phyloP scores from a whole-genome alignment of 2,329 filamentous ascomycete species.

The Curvularia hawaiiensis region DNA sequence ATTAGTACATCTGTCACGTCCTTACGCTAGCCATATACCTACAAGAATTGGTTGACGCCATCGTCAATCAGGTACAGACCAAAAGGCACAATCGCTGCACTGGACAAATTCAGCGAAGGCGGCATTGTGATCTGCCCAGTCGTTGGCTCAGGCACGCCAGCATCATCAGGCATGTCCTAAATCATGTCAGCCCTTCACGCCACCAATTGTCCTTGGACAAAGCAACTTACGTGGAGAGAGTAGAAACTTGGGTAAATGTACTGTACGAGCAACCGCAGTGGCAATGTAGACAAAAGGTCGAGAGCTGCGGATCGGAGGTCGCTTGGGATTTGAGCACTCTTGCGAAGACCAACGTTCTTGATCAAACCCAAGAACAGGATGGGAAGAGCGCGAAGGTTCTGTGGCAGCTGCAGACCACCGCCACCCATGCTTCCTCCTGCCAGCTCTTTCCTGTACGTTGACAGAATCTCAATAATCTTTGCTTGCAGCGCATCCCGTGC shows the following conservation, averaged over 20 bases:
- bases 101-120: conserved; percentile 82
- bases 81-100: conserved; percentile 84
- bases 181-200: conserved; percentile 62
- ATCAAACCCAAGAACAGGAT: conserved; percentile 92
- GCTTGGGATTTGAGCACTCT: conserved; percentile 46
- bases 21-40: conserved; percentile 5
- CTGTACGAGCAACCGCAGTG: conserved; percentile 86
- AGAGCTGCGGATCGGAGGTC: conserved; percentile 93
- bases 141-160: conserved; percentile 81
- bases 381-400: conserved; percentile 86
- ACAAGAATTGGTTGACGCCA: conserved; percentile 92
- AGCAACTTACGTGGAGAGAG: conserved; percentile 35
- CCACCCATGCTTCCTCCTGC: conserved; percentile 94
- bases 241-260: conserved; percentile 68
- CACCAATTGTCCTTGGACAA: background rate
- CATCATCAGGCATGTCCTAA: conserved; percentile 95
- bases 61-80: conserved; percentile 97
- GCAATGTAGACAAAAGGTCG: conserved; percentile 91
- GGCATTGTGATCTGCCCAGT: conserved; percentile 91
- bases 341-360: conserved; percentile 73
- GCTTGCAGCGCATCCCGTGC: conserved; percentile 88
- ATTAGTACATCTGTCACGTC: conserved; percentile 5
- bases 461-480: conserved; percentile 89
- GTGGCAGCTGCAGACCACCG: conserved; percentile 89
- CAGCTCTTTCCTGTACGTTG: conserved; percentile 96